phyloP scores from a whole-genome alignment of 345 rosid species.

The Aurinia saxatilis region DNA sequence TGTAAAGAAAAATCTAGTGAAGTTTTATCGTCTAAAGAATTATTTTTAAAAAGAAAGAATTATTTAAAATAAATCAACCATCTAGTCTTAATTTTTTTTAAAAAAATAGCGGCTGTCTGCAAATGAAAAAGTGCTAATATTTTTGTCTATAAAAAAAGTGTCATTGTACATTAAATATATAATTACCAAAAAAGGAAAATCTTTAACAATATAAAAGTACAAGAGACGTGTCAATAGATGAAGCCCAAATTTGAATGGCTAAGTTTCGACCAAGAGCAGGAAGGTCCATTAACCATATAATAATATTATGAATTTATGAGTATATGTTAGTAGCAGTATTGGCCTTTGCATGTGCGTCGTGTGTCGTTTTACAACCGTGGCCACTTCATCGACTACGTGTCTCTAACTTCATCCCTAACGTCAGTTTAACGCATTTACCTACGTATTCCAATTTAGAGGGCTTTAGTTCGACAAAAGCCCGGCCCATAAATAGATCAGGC shows the following conservation, averaged over 20 bases:
- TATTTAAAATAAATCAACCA: too few relatives aligned
- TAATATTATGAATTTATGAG: background rate
- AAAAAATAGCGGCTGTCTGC: background rate
- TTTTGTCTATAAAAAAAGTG: background rate
- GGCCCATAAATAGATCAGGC: too few relatives aligned
- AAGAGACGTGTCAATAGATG: slow-evolving; percentile 17
- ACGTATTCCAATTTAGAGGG: background rate
- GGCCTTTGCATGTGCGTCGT: slow-evolving; percentile 27
- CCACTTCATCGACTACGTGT: slow-evolving; percentile 21
- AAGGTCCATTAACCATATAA: background rate
- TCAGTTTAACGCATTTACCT: background rate
- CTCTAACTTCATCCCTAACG: background rate
- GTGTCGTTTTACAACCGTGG: background rate
- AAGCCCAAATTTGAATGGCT: slow-evolving; percentile 25
- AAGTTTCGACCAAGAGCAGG: slow-evolving; percentile 3
- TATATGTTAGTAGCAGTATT: background rate
- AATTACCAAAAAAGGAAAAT: background rate
- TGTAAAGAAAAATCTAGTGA: too few relatives aligned
- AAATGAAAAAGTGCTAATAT: background rate
- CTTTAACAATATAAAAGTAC: background rate
- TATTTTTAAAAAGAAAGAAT: background rate
- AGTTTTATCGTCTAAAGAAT: too few relatives aligned
- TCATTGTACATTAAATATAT: background rate
- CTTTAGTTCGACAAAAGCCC: too few relatives aligned
- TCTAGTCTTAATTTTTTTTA: background rate